Evolutionary conservation across 805 yeast genomes (phyloP), one percentile per base, ranked within the genome.

Genomic region (Huiozyma sinensis): DNA sequence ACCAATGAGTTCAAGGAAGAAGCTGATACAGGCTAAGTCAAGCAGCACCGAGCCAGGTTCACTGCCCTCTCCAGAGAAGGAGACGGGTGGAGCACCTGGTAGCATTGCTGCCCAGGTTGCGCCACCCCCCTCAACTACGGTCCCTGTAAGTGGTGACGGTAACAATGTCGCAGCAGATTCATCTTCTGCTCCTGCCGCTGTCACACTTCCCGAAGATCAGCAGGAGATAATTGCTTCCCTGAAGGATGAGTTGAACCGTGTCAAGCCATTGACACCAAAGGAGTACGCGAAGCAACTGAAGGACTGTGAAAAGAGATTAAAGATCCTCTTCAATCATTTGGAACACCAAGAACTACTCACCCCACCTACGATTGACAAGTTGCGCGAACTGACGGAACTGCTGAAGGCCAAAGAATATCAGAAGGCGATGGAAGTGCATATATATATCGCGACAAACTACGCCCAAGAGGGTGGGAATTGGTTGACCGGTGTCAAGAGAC

Each of bases 401-500:
- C 61, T 92, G 52, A 69, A 67, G 13, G 61, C 56, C 8, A 71
- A 72, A 47, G 81, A 86, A 47, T 84, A 67, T 58, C 61, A 64
- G 4, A 67, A 67, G 11, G 97, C 97, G 1, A 64, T 71, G 42
- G 62, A 71, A 1, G 53, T 76, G 32, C 77, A 76, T 48, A 60
- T 70, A 33, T 76, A 77, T 42, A 73, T 92, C 47, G 75, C 83
- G 24, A 72, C 86, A 6, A 72, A 75, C 33, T 72, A 76, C 49
- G 73, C 81, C 27, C 76, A 73, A 27, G 95, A 89, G 62, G 77
- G 83, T 50, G 96, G 95, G 10, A 79, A 82, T 55, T 92, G 98
- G 98, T 76, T 83, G 68, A 77, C 83, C 31, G 98, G 98, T 54
- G 81, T 92, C 39, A 87, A 83, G 64, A 78, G 97, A 53, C 72